Evolutionary conservation across 2,329 filamentous ascomycete genomes (phyloP).

Genomic region (Phaeophleospora eucalypticola): DNA sequence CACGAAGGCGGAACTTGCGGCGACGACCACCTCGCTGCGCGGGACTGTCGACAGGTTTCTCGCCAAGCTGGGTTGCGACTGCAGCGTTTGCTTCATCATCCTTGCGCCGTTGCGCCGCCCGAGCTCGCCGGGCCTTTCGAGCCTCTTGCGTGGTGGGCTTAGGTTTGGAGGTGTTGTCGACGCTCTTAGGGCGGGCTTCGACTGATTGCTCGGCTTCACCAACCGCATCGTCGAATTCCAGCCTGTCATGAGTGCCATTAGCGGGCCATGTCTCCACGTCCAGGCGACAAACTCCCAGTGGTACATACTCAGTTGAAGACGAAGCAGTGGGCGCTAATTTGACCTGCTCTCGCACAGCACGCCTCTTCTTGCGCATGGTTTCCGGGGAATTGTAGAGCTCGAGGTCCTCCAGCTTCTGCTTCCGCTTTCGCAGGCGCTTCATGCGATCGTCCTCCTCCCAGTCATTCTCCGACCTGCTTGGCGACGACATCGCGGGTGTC

Average conservation of each 20-base stretch:
- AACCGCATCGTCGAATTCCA: constrained; percentile 10
- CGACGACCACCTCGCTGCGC: too few species aligned
- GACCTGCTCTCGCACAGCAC: constrained; percentile 10
- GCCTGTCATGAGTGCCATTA: constrained; percentile 8
- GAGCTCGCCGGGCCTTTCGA: background rate
- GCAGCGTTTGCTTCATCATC: background rate
- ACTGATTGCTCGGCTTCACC: background rate
- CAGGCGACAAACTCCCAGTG: background rate
- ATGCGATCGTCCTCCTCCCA: constrained; percentile 10
- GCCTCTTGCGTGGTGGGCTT: background rate
- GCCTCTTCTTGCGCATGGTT: constrained; percentile 7
- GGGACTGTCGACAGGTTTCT: too few species aligned
- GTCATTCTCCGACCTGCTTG: background rate
- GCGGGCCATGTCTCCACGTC: background rate
- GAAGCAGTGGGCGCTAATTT: background rate
- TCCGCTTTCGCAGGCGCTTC: constrained; percentile 6
- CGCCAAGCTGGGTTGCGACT: too few species aligned
- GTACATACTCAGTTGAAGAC: constrained; percentile 7
- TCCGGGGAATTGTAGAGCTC: constrained; percentile 10
- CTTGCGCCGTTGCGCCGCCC: background rate
- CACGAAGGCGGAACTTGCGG: background rate
- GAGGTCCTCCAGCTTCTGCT: constrained; percentile 8
- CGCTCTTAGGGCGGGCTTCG: background rate
- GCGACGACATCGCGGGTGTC: background rate
- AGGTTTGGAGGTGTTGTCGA: too few species aligned